Percentiles rank a stretch among this genome's conserved stretches.
Evolutionary conservation across 768 basidiomycete species (phyloP).

Genomic region (Termitomyces bulborhizus): DNA sequence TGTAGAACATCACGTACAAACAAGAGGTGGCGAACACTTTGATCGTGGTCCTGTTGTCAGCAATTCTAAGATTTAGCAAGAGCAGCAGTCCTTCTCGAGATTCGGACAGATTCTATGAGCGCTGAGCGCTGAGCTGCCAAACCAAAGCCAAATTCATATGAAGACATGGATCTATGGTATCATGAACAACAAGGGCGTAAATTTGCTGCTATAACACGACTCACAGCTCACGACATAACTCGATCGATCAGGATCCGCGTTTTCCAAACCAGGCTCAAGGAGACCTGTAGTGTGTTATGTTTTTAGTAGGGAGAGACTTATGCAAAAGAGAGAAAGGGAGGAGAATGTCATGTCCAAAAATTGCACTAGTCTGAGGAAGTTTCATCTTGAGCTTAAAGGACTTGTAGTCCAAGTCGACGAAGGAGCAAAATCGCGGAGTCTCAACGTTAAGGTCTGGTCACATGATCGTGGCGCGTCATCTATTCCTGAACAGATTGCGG

Average conservation of each 20-base stretch:
- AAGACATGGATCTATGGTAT: neutral
- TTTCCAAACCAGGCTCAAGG: neutral
- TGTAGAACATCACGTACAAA: constrained; percentile 14
- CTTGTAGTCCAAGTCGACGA: too few relatives aligned
- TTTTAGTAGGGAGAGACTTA: neutral
- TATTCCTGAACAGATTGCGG: too few relatives aligned
- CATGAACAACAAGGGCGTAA: neutral
- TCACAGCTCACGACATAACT: neutral
- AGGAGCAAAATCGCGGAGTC: neutral
- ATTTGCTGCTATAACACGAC: neutral
- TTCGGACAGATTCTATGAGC: neutral
- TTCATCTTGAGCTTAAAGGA: neutral
- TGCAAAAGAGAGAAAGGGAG: too few relatives aligned
- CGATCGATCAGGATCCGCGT: neutral
- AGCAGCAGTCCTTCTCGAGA: neutral
- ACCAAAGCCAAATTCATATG: neutral
- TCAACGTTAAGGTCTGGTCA: neutral
- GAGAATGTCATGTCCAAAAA: neutral
- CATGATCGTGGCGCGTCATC: constrained; percentile 2
- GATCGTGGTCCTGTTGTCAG: neutral
- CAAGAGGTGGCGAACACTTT: constrained; percentile 15
- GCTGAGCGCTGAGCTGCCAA: neutral
- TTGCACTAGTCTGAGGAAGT: neutral
- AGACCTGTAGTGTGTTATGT: neutral
- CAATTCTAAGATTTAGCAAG: neutral